Conservation (phyloP, 371 early-diverging fungal genomes). For the Mucor velutinosus region DNA sequence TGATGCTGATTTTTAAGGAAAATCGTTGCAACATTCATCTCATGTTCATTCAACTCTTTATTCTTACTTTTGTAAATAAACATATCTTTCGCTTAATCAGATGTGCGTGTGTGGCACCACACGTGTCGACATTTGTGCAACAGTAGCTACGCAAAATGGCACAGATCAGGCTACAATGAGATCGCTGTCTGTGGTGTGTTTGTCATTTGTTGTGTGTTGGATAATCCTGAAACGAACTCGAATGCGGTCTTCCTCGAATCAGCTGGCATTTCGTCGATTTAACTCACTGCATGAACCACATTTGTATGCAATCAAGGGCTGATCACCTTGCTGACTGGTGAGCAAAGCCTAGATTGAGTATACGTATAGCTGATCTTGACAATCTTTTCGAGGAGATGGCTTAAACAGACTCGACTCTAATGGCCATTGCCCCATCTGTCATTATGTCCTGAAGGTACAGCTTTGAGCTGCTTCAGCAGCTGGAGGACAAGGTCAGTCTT, state of each 20-base stretch:
- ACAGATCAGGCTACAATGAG: neutral
- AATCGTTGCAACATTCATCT: conserved; percentile 17
- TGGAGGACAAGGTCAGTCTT: neutral
- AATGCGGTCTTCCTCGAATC: neutral
- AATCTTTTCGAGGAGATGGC: neutral
- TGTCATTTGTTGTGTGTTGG: neutral
- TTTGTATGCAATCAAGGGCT: neutral
- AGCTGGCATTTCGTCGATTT: neutral
- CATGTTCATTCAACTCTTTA: neutral
- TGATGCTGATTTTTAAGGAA: conserved; percentile 66
- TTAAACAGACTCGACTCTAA: neutral
- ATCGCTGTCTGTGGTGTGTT: neutral
- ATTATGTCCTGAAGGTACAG: neutral
- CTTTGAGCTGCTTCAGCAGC: too few relatives aligned
- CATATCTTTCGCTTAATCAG: neutral
- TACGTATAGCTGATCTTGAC: neutral
- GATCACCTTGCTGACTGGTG: neutral
- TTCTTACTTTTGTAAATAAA: neutral
- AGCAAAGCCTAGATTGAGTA: neutral
- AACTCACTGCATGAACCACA: neutral
- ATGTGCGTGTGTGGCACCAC: neutral
- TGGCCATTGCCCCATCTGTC: neutral
- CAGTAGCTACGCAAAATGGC: neutral
- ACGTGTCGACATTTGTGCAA: neutral
- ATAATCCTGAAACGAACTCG: neutral